Percentiles rank a stretch among this genome's conserved stretches.
Evolutionary conservation across 345 rosid genomes (phyloP).

Genomic region (Gossypium thurberi): DNA sequence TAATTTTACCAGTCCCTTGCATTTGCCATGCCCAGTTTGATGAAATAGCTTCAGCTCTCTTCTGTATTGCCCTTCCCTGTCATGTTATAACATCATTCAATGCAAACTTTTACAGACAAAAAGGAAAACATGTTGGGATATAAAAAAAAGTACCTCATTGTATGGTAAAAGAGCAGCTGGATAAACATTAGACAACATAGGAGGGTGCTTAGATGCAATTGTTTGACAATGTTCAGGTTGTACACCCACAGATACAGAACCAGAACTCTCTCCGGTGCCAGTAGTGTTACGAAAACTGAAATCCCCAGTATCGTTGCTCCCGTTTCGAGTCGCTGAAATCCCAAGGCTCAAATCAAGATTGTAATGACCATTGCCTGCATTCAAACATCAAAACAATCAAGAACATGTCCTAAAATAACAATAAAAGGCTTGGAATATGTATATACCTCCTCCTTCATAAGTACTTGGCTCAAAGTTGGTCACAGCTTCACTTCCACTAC

Average conservation of each 20-base stretch:
- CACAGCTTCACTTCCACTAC: slow-evolving; percentile 52
- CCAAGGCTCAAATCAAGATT: slow-evolving; percentile 60
- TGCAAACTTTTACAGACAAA: too few species aligned
- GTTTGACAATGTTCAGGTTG: slow-evolving; percentile 10
- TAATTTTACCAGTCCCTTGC: slow-evolving; percentile 19
- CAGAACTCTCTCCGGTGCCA: slow-evolving; percentile 10
- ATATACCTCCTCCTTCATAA: slow-evolving; percentile 17
- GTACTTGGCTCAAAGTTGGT: slow-evolving; percentile 45
- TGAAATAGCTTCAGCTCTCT: slow-evolving; percentile 20
- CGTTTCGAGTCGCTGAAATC: slow-evolving; percentile 24
- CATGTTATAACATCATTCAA: not conserved
- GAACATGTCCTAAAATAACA: not conserved
- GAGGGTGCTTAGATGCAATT: slow-evolving; percentile 20
- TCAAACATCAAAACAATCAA: not conserved
- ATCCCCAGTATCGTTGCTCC: slow-evolving; percentile 9
- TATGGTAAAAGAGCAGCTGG: slow-evolving; percentile 20
- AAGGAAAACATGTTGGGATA: too few species aligned
- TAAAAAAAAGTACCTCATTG: slow-evolving; percentile 29
- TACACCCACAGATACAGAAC: slow-evolving; percentile 13
- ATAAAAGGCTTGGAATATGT: not conserved
- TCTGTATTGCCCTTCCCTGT: slow-evolving; percentile 43
- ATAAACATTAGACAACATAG: slow-evolving; percentile 22
- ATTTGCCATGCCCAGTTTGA: slow-evolving; percentile 35
- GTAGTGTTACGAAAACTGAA: slow-evolving; percentile 12
- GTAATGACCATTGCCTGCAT: slow-evolving; percentile 33